Evolutionary conservation across 805 yeast species (phyloP).

Genomic region (Ogataea corticis): DNA sequence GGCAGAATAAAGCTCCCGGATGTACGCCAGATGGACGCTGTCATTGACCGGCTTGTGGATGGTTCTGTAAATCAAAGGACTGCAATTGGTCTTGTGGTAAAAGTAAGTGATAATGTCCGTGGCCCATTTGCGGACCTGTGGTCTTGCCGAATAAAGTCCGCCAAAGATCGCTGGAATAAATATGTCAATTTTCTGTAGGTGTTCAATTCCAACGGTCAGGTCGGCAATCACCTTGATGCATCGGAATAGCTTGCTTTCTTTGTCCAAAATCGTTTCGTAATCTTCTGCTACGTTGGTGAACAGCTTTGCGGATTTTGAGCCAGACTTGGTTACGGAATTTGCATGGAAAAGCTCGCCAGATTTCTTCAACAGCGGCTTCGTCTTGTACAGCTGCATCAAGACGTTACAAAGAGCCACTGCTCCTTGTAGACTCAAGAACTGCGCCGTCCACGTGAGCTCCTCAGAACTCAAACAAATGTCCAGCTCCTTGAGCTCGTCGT

Average conservation of each 20-base stretch:
- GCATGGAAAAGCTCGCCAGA: not conserved
- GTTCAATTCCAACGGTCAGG: constrained; percentile 66
- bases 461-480: constrained; percentile 94
- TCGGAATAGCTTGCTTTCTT: constrained; percentile 75
- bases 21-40: constrained; percentile 35
- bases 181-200: constrained; percentile 53
- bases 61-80: constrained; percentile 24
- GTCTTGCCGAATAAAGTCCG: constrained; percentile 73
- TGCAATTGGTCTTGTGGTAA: constrained; percentile 26
- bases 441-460: constrained; percentile 71
- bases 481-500: constrained; percentile 73
- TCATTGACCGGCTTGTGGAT: constrained; percentile 33
- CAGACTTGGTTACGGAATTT: not conserved
- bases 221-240: constrained; percentile 82
- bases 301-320: constrained; percentile 3
- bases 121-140: constrained; percentile 80
- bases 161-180: constrained; percentile 72
- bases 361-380: constrained; percentile 27
- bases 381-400: constrained; percentile 41
- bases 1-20: constrained; percentile 26
- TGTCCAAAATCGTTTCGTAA: constrained; percentile 45
- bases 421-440: constrained; percentile 83
- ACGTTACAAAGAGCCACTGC: constrained; percentile 83
- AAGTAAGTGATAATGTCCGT: constrained; percentile 75
- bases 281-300: constrained; percentile 35